Percentiles rank a stretch among this genome's conserved stretches.
Conservation (phyloP, 2,329 filamentous ascomycete species). For the Paecilomyces formosus region DNA sequence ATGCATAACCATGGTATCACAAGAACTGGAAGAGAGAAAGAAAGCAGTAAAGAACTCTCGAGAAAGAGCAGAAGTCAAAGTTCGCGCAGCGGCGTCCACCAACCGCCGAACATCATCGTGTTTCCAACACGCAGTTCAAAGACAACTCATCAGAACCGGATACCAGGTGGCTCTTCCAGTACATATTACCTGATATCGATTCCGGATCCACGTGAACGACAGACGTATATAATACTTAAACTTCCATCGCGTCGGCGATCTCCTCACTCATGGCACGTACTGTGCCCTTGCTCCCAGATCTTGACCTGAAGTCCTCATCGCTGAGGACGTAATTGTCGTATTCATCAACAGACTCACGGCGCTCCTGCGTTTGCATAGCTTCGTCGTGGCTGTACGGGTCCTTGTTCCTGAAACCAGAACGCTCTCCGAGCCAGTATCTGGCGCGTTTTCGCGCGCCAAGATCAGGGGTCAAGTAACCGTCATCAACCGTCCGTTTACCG, state of each 20-base stretch:
- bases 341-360: conserved; percentile 29
- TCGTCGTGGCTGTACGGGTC: conserved; percentile 37
- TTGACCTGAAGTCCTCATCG: conserved; percentile 35
- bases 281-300: conserved; percentile 34
- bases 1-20: not conserved
- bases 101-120: not conserved
- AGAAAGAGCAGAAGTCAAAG: not conserved
- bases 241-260: conserved; percentile 46
- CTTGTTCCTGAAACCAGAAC: conserved; percentile 36
- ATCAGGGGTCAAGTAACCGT: conserved; percentile 43
- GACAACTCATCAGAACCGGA: not conserved
- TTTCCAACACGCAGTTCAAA: not conserved
- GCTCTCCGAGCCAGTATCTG: conserved; percentile 78
- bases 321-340: conserved; percentile 38
- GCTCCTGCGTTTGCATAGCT: conserved; percentile 8
- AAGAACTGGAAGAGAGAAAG: not conserved
- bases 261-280: conserved; percentile 48
- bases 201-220: not conserved
- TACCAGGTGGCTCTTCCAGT: not conserved
- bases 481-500: conserved; percentile 41
- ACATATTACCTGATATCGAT: not conserved
- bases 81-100: not conserved
- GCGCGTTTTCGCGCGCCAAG: conserved; percentile 69
- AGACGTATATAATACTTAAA: conserved; percentile 23
- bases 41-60: not conserved